Evolutionary conservation across 2,329 filamentous ascomycete species (phyloP).

Genomic region (Cladosporium sp.): DNA sequence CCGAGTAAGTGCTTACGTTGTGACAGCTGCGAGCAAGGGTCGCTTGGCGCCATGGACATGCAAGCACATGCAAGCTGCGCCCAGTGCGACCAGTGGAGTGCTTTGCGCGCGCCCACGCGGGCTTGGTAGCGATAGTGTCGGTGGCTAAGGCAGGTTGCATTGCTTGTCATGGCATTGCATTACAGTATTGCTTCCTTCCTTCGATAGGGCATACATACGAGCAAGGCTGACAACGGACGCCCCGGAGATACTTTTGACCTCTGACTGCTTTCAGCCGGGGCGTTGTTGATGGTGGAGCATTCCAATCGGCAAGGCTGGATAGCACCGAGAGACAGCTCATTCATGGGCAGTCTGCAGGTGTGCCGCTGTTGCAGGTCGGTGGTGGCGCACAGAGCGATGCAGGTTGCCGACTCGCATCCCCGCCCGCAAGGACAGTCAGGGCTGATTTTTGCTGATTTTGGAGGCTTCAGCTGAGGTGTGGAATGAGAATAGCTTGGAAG

Average conservation of each 20-base stretch:
- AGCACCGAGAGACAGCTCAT: not conserved
- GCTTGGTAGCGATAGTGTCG: slow-evolving; percentile 12
- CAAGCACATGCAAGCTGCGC: slow-evolving; percentile 19
- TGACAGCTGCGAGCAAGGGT: slow-evolving; percentile 17
- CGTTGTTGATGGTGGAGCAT: not conserved
- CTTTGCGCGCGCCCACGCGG: slow-evolving; percentile 2
- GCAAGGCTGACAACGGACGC: slow-evolving; percentile 1
- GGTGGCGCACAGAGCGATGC: slow-evolving; percentile 18
- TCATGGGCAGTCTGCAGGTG: not conserved
- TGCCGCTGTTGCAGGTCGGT: slow-evolving; percentile 8
- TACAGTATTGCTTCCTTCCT: not conserved
- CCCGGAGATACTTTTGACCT: not conserved
- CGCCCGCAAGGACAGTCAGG: slow-evolving; percentile 6
- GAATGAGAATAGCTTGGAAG: not conserved
- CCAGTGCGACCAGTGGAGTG: slow-evolving; percentile 15
- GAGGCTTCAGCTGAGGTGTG: not conserved
- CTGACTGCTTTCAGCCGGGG: not conserved
- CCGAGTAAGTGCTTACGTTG: slow-evolving; percentile 16
- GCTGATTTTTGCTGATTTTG: not conserved
- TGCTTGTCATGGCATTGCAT: not conserved
- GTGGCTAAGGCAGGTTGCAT: not conserved
- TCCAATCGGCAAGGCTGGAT: not conserved
- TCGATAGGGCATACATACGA: not conserved
- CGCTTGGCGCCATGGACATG: slow-evolving; percentile 17
- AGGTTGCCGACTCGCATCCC: slow-evolving; percentile 17